Evolutionary conservation across 2,329 filamentous ascomycete genomes (phyloP).

Genomic region (Neurospora sp.): DNA sequence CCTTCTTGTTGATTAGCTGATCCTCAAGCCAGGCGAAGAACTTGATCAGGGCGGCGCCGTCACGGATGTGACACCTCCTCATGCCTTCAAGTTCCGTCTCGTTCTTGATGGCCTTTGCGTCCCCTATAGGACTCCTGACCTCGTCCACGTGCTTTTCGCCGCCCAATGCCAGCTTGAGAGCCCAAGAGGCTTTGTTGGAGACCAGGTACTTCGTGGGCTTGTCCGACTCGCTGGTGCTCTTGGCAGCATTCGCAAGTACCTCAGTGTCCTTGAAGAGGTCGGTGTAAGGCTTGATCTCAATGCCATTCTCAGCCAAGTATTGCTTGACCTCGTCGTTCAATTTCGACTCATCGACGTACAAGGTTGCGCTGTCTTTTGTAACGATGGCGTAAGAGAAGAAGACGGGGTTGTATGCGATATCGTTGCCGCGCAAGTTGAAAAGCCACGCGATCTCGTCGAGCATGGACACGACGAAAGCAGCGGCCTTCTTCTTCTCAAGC

Average conservation of each 20-base stretch:
- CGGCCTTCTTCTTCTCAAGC: constrained; percentile 77
- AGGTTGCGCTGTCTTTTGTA: constrained; percentile 63
- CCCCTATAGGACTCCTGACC: constrained; percentile 73
- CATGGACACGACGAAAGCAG: constrained; percentile 85
- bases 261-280: constrained; percentile 72
- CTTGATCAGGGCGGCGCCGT: constrained; percentile 81
- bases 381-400: constrained; percentile 95
- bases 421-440: constrained; percentile 91
- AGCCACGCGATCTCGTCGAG: constrained; percentile 96
- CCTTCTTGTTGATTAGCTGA: constrained; percentile 65
- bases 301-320: constrained; percentile 59
- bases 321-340: constrained; percentile 56
- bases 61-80: constrained; percentile 85
- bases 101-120: constrained; percentile 93
- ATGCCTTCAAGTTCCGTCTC: constrained; percentile 82
- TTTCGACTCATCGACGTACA: constrained; percentile 80
- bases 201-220: constrained; percentile 62
- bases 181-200: constrained; percentile 89
- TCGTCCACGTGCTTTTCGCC: constrained; percentile 82
- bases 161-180: constrained; percentile 74
- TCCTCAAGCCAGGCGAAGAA: constrained; percentile 97
- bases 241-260: constrained; percentile 38
- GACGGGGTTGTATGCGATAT: constrained; percentile 96
- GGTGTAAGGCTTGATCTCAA: constrained; percentile 73
- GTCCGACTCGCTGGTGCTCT: constrained; percentile 22